These are phyloP conservation scores for Gleditsia sinensis DNA, from an alignment of 306 rosid genomes.

Conservation along the genomic window DNA sequence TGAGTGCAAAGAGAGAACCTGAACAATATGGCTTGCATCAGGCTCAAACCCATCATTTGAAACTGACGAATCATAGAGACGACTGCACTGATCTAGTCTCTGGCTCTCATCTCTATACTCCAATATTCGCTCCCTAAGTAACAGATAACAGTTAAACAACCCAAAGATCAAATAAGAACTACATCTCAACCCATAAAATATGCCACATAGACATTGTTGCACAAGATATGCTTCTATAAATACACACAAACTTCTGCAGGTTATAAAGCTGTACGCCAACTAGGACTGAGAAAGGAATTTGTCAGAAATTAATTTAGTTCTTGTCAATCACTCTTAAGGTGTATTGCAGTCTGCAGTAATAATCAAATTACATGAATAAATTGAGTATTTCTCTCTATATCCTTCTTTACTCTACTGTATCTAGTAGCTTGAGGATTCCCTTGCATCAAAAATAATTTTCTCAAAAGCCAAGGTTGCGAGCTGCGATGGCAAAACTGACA, in stretches of 20 bases:
- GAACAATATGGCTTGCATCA: constrained; percentile 80
- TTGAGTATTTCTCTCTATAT: too few species aligned
- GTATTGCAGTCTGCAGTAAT: background rate
- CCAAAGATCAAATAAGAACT: constrained; percentile 24
- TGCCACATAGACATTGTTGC: background rate
- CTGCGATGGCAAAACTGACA: background rate
- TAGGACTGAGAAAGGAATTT: background rate
- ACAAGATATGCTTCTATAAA: background rate
- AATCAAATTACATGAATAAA: too few species aligned
- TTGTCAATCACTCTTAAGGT: background rate
- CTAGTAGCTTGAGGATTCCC: too few species aligned
- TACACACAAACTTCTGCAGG: background rate
- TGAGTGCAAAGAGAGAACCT: constrained; percentile 51
- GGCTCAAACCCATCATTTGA: constrained; percentile 75
- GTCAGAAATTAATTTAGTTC: background rate
- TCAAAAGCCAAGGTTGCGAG: too few species aligned
- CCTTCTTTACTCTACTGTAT: too few species aligned
- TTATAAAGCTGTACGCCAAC: background rate
- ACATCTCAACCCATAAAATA: background rate
- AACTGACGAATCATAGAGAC: constrained; percentile 84
- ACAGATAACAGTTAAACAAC: constrained; percentile 35
- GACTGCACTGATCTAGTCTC: constrained; percentile 89
- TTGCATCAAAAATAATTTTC: too few species aligned
- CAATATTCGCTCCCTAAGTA: constrained; percentile 72
- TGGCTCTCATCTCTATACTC: constrained; percentile 83